A percentile compares a stretch with the other conserved stretches of the same genome.
Evolutionary conservation across 371 early-diverging fungal genomes (phyloP).

Genomic region (Rhizomucor miehei): DNA sequence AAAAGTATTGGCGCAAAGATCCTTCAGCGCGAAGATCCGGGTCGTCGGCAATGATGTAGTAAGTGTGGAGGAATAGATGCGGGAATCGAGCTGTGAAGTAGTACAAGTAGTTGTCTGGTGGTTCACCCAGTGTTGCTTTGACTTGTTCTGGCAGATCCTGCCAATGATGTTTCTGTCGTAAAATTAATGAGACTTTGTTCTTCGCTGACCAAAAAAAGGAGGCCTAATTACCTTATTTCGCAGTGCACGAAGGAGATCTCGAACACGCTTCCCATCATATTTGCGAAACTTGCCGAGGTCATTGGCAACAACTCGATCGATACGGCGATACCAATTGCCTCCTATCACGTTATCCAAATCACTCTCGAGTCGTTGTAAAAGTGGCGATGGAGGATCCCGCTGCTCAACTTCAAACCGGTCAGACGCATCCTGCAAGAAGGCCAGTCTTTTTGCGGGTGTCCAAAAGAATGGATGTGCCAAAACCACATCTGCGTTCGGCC

Average conservation of each 20-base stretch:
- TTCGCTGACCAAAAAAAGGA: neutral
- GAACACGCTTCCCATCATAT: slow-evolving; percentile 82
- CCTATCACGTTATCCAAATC: slow-evolving; percentile 63
- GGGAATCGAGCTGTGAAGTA: slow-evolving; percentile 94
- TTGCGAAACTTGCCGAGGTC: slow-evolving; percentile 88
- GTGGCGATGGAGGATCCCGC: slow-evolving; percentile 64
- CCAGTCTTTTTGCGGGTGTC: slow-evolving; percentile 76
- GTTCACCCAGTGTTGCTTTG: slow-evolving; percentile 75
- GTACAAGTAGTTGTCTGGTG: slow-evolving; percentile 84
- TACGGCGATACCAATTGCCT: slow-evolving; percentile 78
- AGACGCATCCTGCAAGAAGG: slow-evolving; percentile 92
- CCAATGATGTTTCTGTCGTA: slow-evolving; percentile 89
- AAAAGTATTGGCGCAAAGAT: slow-evolving; percentile 68
- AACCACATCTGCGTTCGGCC: slow-evolving; percentile 73
- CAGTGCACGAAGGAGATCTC: slow-evolving; percentile 88
- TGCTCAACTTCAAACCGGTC: slow-evolving; percentile 91
- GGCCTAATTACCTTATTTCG: slow-evolving; percentile 78
- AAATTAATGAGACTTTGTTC: neutral
- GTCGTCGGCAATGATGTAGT: slow-evolving; percentile 59
- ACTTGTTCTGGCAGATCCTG: slow-evolving; percentile 84
- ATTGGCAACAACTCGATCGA: slow-evolving; percentile 77
- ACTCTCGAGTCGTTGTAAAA: slow-evolving; percentile 65
- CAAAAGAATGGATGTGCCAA: slow-evolving; percentile 95
- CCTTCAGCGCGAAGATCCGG: slow-evolving; percentile 56
- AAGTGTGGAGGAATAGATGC: slow-evolving; percentile 75